Evolutionary conservation across 306 rosid species (phyloP).

Genomic region (Vigna mungo): DNA sequence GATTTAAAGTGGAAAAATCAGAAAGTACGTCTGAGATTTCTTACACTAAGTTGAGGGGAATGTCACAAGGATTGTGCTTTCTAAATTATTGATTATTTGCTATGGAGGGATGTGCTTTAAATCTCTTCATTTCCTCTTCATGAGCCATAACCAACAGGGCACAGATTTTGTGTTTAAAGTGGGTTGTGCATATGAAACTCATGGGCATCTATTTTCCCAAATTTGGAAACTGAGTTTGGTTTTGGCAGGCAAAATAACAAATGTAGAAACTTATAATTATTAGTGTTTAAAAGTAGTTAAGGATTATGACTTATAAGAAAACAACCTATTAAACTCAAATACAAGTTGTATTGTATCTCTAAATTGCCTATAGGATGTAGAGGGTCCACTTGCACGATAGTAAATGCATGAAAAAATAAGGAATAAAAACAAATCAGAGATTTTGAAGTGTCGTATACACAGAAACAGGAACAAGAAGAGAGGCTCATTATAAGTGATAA

Average conservation of each 20-base stretch:
- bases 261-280: constrained; percentile 6
- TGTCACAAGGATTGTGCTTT: constrained; percentile 48
- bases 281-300: constrained; percentile 42
- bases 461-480: constrained; percentile 3
- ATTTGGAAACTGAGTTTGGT: constrained; percentile 35
- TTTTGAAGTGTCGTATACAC: not conserved
- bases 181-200: constrained; percentile 47
- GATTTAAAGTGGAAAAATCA: not conserved
- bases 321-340: not conserved
- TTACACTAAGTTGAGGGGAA: not conserved
- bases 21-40: not conserved
- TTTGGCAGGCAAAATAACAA: not conserved
- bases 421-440: constrained; percentile 3
- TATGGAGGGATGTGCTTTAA: not conserved
- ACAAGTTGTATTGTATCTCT: constrained; percentile 34
- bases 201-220: constrained; percentile 34
- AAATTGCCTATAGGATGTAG: not conserved
- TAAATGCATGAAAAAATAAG: not conserved
- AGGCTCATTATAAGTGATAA: constrained; percentile 34
- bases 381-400: constrained; percentile 34
- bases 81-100: constrained; percentile 28
- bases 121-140: constrained; percentile 36
- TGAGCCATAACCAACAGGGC: constrained; percentile 24
- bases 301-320: constrained; percentile 21
- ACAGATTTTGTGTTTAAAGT: constrained; percentile 45